These are phyloP conservation scores for Stephania cephalantha DNA, from an alignment of 164 flowering plant species.

Conservation along the genomic window DNA sequence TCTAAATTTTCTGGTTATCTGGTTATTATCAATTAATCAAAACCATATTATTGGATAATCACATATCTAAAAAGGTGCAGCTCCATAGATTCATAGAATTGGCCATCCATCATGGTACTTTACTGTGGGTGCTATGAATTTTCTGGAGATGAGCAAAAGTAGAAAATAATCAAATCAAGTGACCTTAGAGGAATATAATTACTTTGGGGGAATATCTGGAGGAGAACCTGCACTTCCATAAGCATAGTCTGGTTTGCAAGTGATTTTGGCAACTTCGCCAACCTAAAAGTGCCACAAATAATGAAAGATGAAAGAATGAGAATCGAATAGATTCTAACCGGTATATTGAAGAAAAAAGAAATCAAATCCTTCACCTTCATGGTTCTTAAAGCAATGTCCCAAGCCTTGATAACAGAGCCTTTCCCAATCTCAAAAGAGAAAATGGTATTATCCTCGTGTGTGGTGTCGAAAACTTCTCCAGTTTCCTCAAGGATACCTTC, in stretches of 20 bases:
- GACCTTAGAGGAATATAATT: slow-evolving; percentile 18
- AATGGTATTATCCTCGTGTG: slow-evolving; percentile 79
- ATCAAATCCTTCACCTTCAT: slow-evolving; percentile 62
- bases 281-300: slow-evolving; percentile 36
- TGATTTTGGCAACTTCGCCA: slow-evolving; percentile 86
- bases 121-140: too few relatives aligned
- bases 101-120: too few relatives aligned
- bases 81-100: too few relatives aligned
- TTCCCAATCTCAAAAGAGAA: slow-evolving; percentile 88
- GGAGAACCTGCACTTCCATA: slow-evolving; percentile 92
- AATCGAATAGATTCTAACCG: not conserved
- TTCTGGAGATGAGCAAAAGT: too few relatives aligned
- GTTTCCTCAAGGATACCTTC: slow-evolving; percentile 89
- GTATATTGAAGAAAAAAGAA: not conserved
- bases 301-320: not conserved
- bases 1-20: too few relatives aligned
- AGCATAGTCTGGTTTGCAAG: slow-evolving; percentile 95
- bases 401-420: slow-evolving; percentile 79
- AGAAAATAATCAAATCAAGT: too few relatives aligned
- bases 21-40: too few relatives aligned
- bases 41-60: too few relatives aligned
- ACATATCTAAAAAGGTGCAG: too few relatives aligned
- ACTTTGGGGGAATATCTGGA: slow-evolving; percentile 96
- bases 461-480: slow-evolving; percentile 83
- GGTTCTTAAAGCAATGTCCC: slow-evolving; percentile 87